phyloP scores from a whole-genome alignment of 345 rosid species.

The Sapria himalayana region DNA sequence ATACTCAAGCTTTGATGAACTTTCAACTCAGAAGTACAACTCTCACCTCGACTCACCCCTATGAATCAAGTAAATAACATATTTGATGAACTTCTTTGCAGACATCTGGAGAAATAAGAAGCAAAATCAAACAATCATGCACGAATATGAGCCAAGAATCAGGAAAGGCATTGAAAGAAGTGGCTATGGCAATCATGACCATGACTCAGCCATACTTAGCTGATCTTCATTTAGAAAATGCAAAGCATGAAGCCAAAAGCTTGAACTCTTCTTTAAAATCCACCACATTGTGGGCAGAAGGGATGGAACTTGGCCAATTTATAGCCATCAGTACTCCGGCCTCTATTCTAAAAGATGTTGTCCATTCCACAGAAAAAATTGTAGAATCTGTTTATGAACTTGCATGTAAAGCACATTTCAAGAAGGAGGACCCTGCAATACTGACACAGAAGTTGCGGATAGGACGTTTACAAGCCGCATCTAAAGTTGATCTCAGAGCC shows the following conservation, averaged over 20 bases:
- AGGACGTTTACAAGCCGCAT: no score
- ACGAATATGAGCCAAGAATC: constrained; percentile 27
- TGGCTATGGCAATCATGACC: constrained; percentile 23
- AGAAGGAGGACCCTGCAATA: constrained; percentile 9
- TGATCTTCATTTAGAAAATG: constrained; percentile 21
- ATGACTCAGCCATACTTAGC: constrained; percentile 22
- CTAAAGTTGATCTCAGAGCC: no score
- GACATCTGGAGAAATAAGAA: constrained; percentile 20
- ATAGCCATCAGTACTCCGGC: constrained; percentile 25
- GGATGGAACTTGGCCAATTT: constrained; percentile 17
- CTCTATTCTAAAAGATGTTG: constrained; percentile 33
- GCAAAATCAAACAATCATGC: constrained; percentile 20
- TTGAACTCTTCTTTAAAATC: constrained; percentile 28
- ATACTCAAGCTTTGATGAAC: neutral
- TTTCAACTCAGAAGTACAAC: neutral
- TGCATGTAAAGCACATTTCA: constrained; percentile 27
- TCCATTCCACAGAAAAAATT: constrained; percentile 23
- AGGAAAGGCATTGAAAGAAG: constrained; percentile 33
- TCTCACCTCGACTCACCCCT: no score
- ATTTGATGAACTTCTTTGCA: constrained; percentile 10
- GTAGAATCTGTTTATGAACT: constrained; percentile 35
- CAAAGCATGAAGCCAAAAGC: constrained; percentile 16
- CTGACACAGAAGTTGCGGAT: constrained; percentile 14
- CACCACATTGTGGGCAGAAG: constrained; percentile 21
- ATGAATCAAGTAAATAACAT: no score